Evolutionary conservation across 768 basidiomycete genomes (phyloP), one percentile per base, ranked within the genome.

Genomic region (Pleurotus eryngii): DNA sequence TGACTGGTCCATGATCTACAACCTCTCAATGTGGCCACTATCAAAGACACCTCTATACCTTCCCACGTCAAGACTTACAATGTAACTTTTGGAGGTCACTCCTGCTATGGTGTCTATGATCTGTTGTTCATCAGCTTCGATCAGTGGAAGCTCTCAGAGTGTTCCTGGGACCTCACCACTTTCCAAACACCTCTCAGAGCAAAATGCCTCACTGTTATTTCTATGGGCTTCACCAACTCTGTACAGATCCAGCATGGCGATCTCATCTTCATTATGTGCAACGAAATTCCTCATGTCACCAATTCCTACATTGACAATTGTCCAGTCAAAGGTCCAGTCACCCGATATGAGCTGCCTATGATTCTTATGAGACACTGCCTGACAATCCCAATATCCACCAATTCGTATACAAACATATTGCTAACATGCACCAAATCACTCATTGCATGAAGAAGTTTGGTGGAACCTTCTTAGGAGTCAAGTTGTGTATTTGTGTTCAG

Each of bases 341-440:
- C 71, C 0, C 51, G 59, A 5, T 78, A 79, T 46, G 48, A 67
- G 8, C 1, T 27, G 0, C 6, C 27, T 0, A 70, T 22, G 70
- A 75, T 0, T 18, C 9, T 0, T 74, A 62, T n/a, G 69, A 81
- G 48, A 73, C 65, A 0, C 70, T 79, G 1, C 66, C 69, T 0
- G 65, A 68, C 0, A 81, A 80, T 56, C 61, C 62, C 0, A 68
- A 70, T 0, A 76, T 80, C 8, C 50, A 69, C 0, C 56, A 66
- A 0, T 80, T 78, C 43, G 63, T 77, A 0, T 79, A 72, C 67
- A 73, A 78, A 50, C 73, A 76, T 26, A 60, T 76, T 6, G 30
- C 61, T 1, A 65, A 68, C 40, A 26, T 77, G 8, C 73, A 80
- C 48, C 42, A 71, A 0, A 57, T 81, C 1, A 18, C 77, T 0